phyloP scores from a whole-genome alignment of 108 stramenopile species.

The Schizochytrium sp. region DNA sequence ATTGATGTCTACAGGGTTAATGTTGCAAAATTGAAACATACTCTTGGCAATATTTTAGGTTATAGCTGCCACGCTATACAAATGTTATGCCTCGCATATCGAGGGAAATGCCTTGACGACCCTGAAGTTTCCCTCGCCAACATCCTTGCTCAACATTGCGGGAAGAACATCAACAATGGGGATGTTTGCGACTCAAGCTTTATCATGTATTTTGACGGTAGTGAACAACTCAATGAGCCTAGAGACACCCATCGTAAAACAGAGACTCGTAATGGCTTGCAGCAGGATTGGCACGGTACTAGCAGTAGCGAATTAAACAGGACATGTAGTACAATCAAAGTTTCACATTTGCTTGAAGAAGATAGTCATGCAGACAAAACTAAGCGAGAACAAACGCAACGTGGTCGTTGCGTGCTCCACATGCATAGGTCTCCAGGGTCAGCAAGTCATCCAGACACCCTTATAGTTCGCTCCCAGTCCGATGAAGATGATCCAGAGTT shows the following conservation, averaged over 20 bases:
- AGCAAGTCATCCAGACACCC: background rate
- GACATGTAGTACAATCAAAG: too few relatives aligned
- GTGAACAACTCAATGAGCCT: too few relatives aligned
- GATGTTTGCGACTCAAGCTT: background rate
- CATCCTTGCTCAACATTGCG: background rate
- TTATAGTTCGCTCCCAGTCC: background rate
- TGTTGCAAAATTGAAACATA: background rate
- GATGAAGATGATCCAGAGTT: background rate
- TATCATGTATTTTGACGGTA: too few relatives aligned
- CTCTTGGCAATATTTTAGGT: background rate
- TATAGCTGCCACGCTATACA: background rate
- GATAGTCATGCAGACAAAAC: background rate
- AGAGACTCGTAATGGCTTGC: too few relatives aligned
- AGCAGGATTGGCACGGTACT: too few relatives aligned
- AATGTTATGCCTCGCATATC: background rate
- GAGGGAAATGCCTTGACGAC: background rate
- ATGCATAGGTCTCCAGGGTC: background rate
- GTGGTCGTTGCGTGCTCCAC: background rate
- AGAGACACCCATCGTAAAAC: too few relatives aligned
- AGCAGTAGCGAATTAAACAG: too few relatives aligned
- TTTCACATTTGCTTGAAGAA: slow-evolving; percentile 1
- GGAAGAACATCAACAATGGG: background rate
- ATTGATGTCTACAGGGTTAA: background rate
- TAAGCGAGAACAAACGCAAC: background rate
- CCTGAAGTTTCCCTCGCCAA: background rate